Evolutionary conservation across 1,284 basidiomycete species (phyloP), one percentile per base, ranked within the genome.

Genomic region (Phellinidium pouzarii): DNA sequence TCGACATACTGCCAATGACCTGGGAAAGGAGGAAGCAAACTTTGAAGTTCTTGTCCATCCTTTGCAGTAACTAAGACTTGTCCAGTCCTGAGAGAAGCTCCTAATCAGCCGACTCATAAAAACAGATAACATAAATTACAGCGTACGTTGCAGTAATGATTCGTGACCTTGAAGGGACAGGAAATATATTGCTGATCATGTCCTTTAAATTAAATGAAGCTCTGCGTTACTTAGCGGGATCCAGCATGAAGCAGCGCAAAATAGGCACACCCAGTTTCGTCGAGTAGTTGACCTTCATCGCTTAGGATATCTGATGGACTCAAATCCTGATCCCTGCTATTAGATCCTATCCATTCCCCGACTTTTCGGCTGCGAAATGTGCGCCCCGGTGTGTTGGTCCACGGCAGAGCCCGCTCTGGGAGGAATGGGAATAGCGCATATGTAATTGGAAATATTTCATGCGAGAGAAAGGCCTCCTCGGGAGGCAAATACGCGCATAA

Each of bases 401-500:
- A 79, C 7, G 77, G 74, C 26, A 77, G 61, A 9, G 73, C 60
- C 12, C 71, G 73, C 20, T 76, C 69, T 2, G 77, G 68, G 6
- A 78, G 59, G 61, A 85, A 85, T 0, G 84, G 86, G 64, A 81
- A 87, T 31, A 85, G 56, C 5, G 80, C 74, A 62, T 85, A 85
- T 25, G 62, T 62, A 31, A 62, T 58, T 8, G 68, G 64, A 36
- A 63, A 62, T 26, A 63, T 56, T 20, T 63, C 56, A 43, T 65
- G 44, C 51, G 69, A 59, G 37, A 69, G 59, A 38, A 65, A 58
- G 36, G 58, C 37, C 45, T 48, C 42, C 9, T 60, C 60, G 11
- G 69, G 61, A 17, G 74, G 71, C 11, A 75, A 61, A 59, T 74
- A 70, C 26, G 68, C 66, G 29, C 74, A 59, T 7, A 70, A 54